Evolutionary conservation across 805 yeast species (phyloP).

Genomic region (Nakazawaea populi): DNA sequence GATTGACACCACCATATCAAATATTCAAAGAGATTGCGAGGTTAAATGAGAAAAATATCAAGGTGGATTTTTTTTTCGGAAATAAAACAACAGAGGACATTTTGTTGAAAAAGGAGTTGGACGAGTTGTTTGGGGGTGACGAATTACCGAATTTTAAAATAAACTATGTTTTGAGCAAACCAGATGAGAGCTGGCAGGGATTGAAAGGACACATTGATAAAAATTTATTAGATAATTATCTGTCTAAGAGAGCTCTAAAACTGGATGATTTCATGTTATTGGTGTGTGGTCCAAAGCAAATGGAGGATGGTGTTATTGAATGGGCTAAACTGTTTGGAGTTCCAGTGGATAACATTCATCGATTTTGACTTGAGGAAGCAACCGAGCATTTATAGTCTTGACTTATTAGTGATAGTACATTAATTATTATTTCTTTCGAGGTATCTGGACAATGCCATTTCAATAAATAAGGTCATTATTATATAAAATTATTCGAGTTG

Average conservation of each 20-base stretch:
- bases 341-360: slow-evolving; percentile 16
- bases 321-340: slow-evolving; percentile 13
- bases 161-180: slow-evolving; percentile 33
- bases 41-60: slow-evolving; percentile 38
- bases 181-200: slow-evolving; percentile 27
- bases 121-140: slow-evolving; percentile 25
- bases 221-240: slow-evolving; percentile 32
- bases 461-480: no score
- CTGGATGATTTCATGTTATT: slow-evolving; percentile 32
- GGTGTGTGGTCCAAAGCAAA: slow-evolving; percentile 47
- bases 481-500: no score
- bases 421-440: no score
- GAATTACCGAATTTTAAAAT: slow-evolving; percentile 35
- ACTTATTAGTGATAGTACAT: no score
- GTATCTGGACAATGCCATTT: no score
- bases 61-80: slow-evolving; percentile 41
- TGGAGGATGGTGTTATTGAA: slow-evolving; percentile 17
- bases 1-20: slow-evolving; percentile 52
- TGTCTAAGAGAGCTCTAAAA: slow-evolving; percentile 18
- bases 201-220: slow-evolving; percentile 33
- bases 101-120: slow-evolving; percentile 40
- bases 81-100: slow-evolving; percentile 36
- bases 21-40: slow-evolving; percentile 40
- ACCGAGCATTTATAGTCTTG: no score
- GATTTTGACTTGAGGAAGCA: slow-evolving; percentile 10